Evolutionary conservation across 768 basidiomycete species (phyloP), one percentile per base, ranked within the genome.

Genomic region (Termitomyces sp.): DNA sequence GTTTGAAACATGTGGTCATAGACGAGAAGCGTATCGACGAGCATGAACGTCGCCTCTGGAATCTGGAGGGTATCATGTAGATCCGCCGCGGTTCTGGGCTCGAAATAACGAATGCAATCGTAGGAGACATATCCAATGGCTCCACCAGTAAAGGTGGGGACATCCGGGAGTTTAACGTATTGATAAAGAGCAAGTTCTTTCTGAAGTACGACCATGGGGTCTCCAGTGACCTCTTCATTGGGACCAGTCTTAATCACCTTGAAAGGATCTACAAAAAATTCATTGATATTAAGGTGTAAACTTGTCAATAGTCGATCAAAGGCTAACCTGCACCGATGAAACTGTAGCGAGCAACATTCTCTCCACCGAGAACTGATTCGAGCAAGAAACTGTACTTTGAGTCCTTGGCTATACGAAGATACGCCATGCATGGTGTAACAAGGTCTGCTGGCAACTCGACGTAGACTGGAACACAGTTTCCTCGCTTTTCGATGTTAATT

Each of bases 121-220:
- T 94, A 99, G 12, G 93, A 84, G 58, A 99, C 93, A 69, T 97
- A 98, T 53, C 97, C 97, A 66, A 98, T 92, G 1, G 95, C 96
- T 45, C 97, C 97, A 46, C 97, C 97, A 45, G 94, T 96, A 68
- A 98, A 97, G 0, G 95, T 95, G 1, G 91, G 87, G 37, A 96
- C 79, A 69, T 95, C 90, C 5, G 94, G 94, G 26, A 97, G 84
- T 68, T 89, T 89, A 71, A 97, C 82, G 68, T 95, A 97, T 70
- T 88, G 80, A 75, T 98, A 92, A 53, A 87, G 75, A 7, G 86
- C 75, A 21, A 99, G 82, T 68, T 96, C 94, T 63, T 83, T 85
- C 73, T 98, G 89, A 45, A 99, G 81, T 28, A 80, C 82, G 30
- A 74, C 68, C 78, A 94, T 84, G 12, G 97, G 97, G 69, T 99